Conservation (phyloP, 2,329 filamentous ascomycete genomes). For the Lachnellula arida region DNA sequence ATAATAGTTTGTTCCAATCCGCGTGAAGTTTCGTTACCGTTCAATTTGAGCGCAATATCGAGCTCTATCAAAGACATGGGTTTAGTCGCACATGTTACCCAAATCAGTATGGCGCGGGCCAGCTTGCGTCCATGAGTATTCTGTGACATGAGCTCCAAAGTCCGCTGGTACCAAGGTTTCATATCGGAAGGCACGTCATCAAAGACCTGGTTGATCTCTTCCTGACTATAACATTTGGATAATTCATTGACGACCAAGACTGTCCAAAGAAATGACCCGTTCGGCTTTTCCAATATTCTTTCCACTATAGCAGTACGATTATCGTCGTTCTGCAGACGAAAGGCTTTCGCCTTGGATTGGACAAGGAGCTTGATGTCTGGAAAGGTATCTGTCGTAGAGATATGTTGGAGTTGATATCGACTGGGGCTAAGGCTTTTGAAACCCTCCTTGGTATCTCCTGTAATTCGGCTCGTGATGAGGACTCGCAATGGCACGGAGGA, state of each 20-base stretch:
- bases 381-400: constrained; percentile 22
- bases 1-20: constrained; percentile 23
- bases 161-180: constrained; percentile 31
- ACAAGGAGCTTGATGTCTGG: constrained; percentile 21
- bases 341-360: constrained; percentile 16
- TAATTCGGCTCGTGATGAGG: constrained; percentile 20
- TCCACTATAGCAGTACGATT: constrained; percentile 23
- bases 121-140: constrained; percentile 25
- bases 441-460: constrained; percentile 6
- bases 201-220: constrained; percentile 31
- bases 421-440: constrained; percentile 10
- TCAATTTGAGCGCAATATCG: constrained; percentile 26
- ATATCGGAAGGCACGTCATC: constrained; percentile 34
- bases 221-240: constrained; percentile 24
- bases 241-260: constrained; percentile 33
- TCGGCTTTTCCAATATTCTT: constrained; percentile 34
- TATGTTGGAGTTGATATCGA: constrained; percentile 9
- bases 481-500: constrained; percentile 15
- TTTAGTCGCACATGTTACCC: constrained; percentile 25
- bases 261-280: constrained; percentile 35
- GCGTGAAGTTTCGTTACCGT: constrained; percentile 24
- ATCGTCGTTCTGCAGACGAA: constrained; percentile 16
- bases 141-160: constrained; percentile 8
- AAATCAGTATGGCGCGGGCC: constrained; percentile 27
- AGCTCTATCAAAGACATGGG: constrained; percentile 27